Conservation (phyloP, 495 filamentous ascomycete genomes). For the Aspergillus sclerotioniger region DNA sequence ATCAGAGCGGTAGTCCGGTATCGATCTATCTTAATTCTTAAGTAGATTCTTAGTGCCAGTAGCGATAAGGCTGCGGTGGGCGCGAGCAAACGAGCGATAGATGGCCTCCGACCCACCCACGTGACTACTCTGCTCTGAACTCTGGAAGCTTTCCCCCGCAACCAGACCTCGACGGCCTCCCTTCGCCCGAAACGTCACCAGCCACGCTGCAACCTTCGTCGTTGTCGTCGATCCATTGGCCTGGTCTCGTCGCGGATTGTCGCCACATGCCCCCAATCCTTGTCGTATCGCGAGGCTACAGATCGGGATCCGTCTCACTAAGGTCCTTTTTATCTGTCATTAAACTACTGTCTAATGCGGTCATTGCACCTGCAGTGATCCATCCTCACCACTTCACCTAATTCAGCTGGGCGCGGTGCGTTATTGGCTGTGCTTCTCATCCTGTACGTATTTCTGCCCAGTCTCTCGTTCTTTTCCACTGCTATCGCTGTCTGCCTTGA, state of each 20-base stretch:
- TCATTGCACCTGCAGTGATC: neutral
- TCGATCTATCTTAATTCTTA: too few relatives aligned
- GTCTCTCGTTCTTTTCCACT: neutral
- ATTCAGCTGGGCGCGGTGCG: neutral
- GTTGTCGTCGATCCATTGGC: neutral
- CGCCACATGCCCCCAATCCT: neutral
- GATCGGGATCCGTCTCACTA: neutral
- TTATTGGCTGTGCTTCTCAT: neutral
- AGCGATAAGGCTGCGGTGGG: too few relatives aligned
- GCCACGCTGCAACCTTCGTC: slow-evolving; percentile 3
- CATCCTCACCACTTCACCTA: slow-evolving; percentile 2
- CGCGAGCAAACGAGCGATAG: too few relatives aligned
- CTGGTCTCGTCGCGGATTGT: neutral
- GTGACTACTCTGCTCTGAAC: too few relatives aligned
- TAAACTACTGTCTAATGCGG: slow-evolving; percentile 1
- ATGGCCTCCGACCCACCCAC: neutral
- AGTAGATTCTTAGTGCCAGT: too few relatives aligned
- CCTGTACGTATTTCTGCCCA: neutral
- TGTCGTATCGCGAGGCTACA: neutral
- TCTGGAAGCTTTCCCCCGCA: neutral
- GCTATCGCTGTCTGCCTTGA: neutral
- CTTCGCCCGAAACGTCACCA: slow-evolving; percentile 43
- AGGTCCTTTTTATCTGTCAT: neutral
- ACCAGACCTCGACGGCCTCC: slow-evolving; percentile 20
- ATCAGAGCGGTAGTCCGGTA: too few relatives aligned